phyloP scores from a whole-genome alignment of 2,329 filamentous ascomycete genomes.

The Xylariaceae sp. region DNA sequence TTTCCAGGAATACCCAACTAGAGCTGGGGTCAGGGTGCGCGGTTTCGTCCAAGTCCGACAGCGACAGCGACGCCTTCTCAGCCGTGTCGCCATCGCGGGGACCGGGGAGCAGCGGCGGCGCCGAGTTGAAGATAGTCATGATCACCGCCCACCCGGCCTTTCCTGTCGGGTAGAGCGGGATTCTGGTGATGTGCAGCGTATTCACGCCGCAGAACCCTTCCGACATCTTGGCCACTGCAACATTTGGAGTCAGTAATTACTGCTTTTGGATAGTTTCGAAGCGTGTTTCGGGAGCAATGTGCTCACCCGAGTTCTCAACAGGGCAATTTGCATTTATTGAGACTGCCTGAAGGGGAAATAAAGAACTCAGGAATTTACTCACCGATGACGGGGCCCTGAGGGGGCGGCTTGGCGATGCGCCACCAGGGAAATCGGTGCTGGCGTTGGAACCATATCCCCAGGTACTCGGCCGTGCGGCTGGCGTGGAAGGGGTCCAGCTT shows the following conservation, averaged over 20 bases:
- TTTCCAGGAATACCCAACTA: constrained; percentile 12
- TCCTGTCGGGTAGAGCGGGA: constrained; percentile 27
- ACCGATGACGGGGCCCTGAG: constrained; percentile 32
- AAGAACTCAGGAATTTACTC: too few relatives aligned
- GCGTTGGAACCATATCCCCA: constrained; percentile 33
- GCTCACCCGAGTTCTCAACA: too few relatives aligned
- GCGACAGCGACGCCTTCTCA: constrained; percentile 11
- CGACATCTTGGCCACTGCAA: constrained; percentile 24
- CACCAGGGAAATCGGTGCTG: constrained; percentile 29
- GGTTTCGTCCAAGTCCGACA: not conserved
- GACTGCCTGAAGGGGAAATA: too few relatives aligned
- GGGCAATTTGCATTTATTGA: too few relatives aligned
- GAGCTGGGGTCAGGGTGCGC: constrained; percentile 9
- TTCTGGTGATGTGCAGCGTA: constrained; percentile 29
- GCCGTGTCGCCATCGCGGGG: constrained; percentile 3
- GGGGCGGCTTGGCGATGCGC: constrained; percentile 30
- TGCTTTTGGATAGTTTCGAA: too few relatives aligned
- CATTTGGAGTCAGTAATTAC: too few relatives aligned
- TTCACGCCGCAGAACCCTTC: constrained; percentile 33
- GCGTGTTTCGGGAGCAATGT: too few relatives aligned
- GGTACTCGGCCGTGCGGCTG: constrained; percentile 29
- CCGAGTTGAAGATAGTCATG: constrained; percentile 31
- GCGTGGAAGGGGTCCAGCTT: constrained; percentile 41
- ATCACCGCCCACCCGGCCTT: constrained; percentile 33
- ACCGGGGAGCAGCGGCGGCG: constrained; percentile 7